These are phyloP conservation scores for Starmerella stigmatis DNA, from an alignment of 805 yeast species.

Conservation along the genomic window DNA sequence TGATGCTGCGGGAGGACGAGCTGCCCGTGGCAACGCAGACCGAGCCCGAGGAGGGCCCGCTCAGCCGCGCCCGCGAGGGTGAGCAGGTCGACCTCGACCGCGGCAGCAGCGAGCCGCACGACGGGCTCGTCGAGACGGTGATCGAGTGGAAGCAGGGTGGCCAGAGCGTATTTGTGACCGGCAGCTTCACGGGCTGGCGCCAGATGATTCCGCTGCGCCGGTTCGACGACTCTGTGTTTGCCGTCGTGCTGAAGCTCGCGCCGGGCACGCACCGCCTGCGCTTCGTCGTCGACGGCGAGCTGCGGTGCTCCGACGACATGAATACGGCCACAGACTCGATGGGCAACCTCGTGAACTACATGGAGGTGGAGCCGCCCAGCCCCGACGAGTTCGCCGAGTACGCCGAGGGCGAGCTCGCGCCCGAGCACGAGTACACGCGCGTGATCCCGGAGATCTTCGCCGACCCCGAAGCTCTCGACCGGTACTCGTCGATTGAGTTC, in stretches of 20 bases:
- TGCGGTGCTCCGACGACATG: conserved; percentile 72
- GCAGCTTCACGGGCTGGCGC: conserved; percentile 96
- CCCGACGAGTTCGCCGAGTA: conserved; percentile 11
- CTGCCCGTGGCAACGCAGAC: conserved; percentile 2
- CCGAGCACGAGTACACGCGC: conserved; percentile 40
- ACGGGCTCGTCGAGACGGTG: conserved; percentile 25
- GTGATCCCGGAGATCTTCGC: conserved; percentile 37
- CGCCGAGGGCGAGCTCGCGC: conserved; percentile 13
- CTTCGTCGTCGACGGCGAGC: conserved; percentile 87
- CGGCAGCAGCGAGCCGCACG: conserved; percentile 12
- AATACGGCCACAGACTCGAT: conserved; percentile 97
- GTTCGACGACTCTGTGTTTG: conserved; percentile 27
- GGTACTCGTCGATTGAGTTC: conserved; percentile 33
- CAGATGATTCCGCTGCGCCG: conserved; percentile 83
- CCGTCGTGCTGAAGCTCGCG: conserved; percentile 39
- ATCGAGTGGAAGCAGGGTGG: conserved; percentile 89
- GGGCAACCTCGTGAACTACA: conserved; percentile 89
- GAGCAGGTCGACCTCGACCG: conserved; percentile 26
- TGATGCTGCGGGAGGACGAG: conserved; percentile 24
- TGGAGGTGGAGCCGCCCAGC: conserved; percentile 32
- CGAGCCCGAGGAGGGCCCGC: conserved; percentile 22
- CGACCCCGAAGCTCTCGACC: conserved; percentile 37
- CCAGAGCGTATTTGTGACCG: conserved; percentile 85
- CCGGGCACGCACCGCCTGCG: conserved; percentile 89
- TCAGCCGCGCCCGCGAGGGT: conserved; percentile 27